Evolutionary conservation across 352 stramenopile genomes (phyloP).

Genomic region (Phytophthora citricola): DNA sequence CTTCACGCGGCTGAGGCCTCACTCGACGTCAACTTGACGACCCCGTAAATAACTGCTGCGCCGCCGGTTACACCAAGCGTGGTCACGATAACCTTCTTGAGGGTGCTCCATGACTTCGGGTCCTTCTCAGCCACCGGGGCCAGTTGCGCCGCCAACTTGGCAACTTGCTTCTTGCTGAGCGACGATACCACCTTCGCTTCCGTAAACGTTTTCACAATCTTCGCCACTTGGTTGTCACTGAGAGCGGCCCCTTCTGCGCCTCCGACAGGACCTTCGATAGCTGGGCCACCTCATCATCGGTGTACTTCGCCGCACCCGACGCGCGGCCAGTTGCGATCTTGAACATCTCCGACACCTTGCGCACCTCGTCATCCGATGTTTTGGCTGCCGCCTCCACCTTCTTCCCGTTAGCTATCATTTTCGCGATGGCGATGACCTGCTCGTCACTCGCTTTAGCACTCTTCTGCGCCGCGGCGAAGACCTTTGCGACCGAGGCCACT

Average conservation of each 20-base stretch:
- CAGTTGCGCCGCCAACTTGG: neutral
- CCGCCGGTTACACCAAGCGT: neutral
- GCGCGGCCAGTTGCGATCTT: neutral
- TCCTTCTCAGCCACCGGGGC: neutral
- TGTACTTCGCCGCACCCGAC: neutral
- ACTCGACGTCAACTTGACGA: neutral
- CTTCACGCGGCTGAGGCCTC: too few species aligned
- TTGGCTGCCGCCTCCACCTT: neutral
- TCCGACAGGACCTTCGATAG: neutral
- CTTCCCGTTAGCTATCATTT: neutral
- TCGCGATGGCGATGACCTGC: neutral
- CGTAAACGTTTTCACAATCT: neutral
- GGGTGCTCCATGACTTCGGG: neutral
- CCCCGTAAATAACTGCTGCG: neutral
- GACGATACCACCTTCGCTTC: neutral
- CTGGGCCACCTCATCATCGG: neutral
- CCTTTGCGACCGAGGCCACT: neutral
- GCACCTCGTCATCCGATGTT: neutral
- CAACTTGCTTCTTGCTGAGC: neutral
- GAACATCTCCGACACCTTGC: slow-evolving; percentile 1
- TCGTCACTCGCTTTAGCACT: neutral
- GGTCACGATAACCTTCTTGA: neutral
- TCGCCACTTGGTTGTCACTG: neutral
- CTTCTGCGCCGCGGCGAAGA: neutral
- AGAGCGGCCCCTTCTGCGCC: neutral